Evolutionary conservation across 345 rosid species (phyloP).

Genomic region (Rhodomyrtus tomentosa): DNA sequence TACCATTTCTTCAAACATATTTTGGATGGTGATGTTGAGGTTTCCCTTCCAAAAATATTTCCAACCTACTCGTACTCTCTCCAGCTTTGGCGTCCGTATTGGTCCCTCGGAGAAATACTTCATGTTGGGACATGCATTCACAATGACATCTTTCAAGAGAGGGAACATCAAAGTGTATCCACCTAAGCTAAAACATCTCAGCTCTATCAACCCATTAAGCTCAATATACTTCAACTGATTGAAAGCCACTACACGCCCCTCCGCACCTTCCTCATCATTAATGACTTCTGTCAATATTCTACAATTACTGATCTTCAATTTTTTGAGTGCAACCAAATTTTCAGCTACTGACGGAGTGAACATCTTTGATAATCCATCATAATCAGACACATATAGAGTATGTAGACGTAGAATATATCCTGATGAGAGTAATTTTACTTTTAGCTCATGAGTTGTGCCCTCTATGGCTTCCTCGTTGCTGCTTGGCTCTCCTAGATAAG

Average conservation of each 20-base stretch:
- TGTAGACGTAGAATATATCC: too few relatives aligned
- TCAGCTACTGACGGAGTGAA: too few relatives aligned
- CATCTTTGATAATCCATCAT: too few relatives aligned
- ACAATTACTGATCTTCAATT: too few relatives aligned
- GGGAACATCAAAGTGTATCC: background rate
- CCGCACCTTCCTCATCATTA: background rate
- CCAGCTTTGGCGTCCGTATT: background rate
- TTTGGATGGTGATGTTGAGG: background rate
- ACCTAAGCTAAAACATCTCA: background rate
- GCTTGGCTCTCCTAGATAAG: background rate
- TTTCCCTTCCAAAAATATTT: background rate
- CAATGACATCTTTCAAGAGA: background rate
- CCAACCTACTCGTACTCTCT: background rate
- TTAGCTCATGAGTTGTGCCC: background rate
- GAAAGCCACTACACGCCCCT: background rate
- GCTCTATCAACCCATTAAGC: background rate
- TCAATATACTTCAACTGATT: background rate
- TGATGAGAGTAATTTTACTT: background rate
- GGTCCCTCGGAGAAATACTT: rapidly evolving
- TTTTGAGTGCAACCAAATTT: too few relatives aligned
- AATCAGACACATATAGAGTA: too few relatives aligned
- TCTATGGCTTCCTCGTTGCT: background rate
- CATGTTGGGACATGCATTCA: background rate
- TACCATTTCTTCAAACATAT: background rate
- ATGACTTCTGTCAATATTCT: background rate